These are phyloP conservation scores for Phytophthora pinifolia DNA, from an alignment of 352 stramenopile species.

Conservation along the genomic window DNA sequence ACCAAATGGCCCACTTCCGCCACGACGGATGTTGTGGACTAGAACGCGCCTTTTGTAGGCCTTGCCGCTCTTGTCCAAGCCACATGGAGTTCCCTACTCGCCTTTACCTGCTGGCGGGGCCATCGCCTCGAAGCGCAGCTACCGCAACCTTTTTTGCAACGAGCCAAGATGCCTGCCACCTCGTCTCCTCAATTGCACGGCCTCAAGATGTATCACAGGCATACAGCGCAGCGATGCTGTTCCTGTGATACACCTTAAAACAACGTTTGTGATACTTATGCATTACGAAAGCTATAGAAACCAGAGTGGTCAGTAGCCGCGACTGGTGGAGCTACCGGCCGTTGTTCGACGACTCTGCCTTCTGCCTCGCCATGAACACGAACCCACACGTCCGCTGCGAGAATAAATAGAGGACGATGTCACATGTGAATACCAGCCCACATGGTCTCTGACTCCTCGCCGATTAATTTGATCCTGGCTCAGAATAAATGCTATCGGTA, in stretches of 20 bases:
- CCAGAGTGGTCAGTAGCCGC: no score
- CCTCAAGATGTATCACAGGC: no score
- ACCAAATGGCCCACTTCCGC: constrained; percentile 28
- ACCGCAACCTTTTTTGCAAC: no score
- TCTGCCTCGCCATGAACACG: neutral
- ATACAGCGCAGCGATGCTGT: no score
- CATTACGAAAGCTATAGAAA: no score
- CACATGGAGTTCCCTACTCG: constrained; percentile 25
- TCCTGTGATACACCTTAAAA: no score
- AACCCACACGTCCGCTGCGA: neutral
- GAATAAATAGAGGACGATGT: neutral
- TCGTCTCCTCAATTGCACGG: no score
- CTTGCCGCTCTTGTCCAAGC: constrained; percentile 22
- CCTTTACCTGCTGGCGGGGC: constrained; percentile 9
- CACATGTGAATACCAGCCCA: constrained; percentile 7
- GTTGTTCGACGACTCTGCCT: neutral
- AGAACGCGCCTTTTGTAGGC: constrained; percentile 2
- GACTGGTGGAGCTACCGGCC: no score
- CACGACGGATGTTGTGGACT: constrained; percentile 18
- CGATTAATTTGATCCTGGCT: no score
- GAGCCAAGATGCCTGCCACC: no score
- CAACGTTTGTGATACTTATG: neutral
- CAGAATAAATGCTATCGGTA: no score
- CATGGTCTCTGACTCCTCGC: neutral
- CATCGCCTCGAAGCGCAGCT: neutral